Base-by-base conservation (phyloP, 768 basidiomycete genomes). In the Kwoniella heveanensis region DNA sequence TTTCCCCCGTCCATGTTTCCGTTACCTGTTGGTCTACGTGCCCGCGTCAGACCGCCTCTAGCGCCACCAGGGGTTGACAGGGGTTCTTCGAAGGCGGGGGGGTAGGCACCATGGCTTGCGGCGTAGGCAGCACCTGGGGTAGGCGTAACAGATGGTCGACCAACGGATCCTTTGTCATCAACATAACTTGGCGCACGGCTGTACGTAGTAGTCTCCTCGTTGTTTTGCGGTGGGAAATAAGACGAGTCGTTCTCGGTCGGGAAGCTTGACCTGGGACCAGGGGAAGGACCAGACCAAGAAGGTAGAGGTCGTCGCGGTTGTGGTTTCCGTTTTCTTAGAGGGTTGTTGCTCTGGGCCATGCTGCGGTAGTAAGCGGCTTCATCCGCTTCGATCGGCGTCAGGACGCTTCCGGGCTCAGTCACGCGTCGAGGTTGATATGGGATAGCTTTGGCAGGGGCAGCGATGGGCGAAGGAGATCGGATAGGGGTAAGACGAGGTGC, bases 281-380 rank as follows among this genome's bases (percentile, higher is more conserved):
- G 68, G 17, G 68, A 65, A 10, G 68, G 57, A 21, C 60, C 71
- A 19, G 73, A 74, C 76, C 73, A 74, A 46, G 69, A 73, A 12
- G 73, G 75, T 29, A 66, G 49, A 3, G 71, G 68, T 37, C 64
- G 54, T n/a, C 49, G 22, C 6, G 54, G 17, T 32, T 57, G 22
- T 2, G 54, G 24, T 29, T 57, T 62, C 17, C 69, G 51, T 22
- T 59, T 66, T 24, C 76, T 60, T 1, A 77, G 58, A 5, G 76
- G 76, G 50, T 77, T 77, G 50, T 77, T 74, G 9, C n/a, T 27
- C 37, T 59, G 32, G 6, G 57, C 73, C 4, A 54, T 24, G 2
- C 36, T 25, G 17, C 54, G 56, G 4, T 73, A 53, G 8, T 65
- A 39, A 4, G 59, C 61, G 9, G 68, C 44, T 32, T 77, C 76